Evolutionary conservation across 2,329 filamentous ascomycete species (phyloP).

Genomic region (Aspergillus sp.): DNA sequence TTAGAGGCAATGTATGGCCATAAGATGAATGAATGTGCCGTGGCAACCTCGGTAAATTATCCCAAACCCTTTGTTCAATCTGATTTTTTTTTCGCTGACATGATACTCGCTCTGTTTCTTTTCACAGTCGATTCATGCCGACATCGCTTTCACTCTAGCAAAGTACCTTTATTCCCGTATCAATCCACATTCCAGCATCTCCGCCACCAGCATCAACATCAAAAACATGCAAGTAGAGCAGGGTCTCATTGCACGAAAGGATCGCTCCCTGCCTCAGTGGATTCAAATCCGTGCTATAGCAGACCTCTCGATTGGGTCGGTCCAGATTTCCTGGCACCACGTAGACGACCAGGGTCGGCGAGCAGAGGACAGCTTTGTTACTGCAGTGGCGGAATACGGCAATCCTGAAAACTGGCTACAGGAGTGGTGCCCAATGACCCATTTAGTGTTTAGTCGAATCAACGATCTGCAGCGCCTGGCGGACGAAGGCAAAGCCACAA

Average conservation of each 20-base stretch:
- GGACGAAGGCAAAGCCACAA: slow-evolving; percentile 24
- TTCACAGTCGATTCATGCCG: background rate
- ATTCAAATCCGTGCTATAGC: background rate
- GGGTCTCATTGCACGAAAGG: background rate
- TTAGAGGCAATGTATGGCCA: background rate
- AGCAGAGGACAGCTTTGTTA: background rate
- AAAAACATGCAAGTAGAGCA: background rate
- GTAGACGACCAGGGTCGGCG: background rate
- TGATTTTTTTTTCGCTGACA: background rate
- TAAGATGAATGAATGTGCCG: background rate
- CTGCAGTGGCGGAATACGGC: background rate
- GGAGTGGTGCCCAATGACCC: slow-evolving; percentile 19
- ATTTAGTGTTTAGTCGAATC: slow-evolving; percentile 23
- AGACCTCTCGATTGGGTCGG: background rate
- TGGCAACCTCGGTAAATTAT: background rate
- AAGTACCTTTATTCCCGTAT: background rate
- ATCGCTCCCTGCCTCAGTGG: background rate
- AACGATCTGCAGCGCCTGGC: slow-evolving; percentile 24
- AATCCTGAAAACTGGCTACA: slow-evolving; percentile 13
- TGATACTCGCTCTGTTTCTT: background rate
- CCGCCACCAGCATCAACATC: background rate
- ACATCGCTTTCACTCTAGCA: background rate
- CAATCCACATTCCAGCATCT: background rate
- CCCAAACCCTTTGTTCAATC: background rate
- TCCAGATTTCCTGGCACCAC: background rate